Base-by-base conservation (phyloP, 805 yeast species). In the Debaryomyces tyrocola region DNA sequence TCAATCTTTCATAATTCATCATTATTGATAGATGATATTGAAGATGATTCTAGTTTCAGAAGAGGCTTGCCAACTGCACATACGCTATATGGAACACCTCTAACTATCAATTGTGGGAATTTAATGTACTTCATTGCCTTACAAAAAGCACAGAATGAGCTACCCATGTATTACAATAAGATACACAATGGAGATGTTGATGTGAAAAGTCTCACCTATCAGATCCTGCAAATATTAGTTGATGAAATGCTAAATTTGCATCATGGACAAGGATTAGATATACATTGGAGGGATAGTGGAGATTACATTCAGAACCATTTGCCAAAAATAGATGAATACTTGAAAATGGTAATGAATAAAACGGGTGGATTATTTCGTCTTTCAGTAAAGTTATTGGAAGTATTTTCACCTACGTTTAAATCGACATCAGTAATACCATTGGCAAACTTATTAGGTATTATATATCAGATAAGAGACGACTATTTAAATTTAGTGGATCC, bases 311-410 rank as follows among this genome's bases (percentile, higher is more conserved):
- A 52, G 34, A 31, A 41, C 21, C 44, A 47, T 8, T 45, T 64
- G 17, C 75, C 75, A 2, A 28, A 53, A 1, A 57, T 63, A 37
- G 60, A 62, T 33, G 64, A 87, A 57, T 91, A 91, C 58, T 62
- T 83, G 29, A 75, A 74, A 33, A 91, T 92, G 97, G 96, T 87
- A 7, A 79, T 79, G 77, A 84, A 89, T 59, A 91, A 70, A 43
- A 91, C 97, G 0, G 96, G 96, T 1, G 97, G 97, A 0, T 70
- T 91, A 31, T 87, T 90, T 59, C 73, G 97, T 51, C 69, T 91
- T 31, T 83, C 92, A 0, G 81, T 86, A 3, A 71, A 83, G 48
- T 64, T 90, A 33, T 74, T 90, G 78, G 83, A 77, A 45, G 56
- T 55, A 12, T 53, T 52, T 37, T 46, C 59, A 6, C 20, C 41